Conservation (phyloP, 163 green algal species). For the Coccomyxa subellipsoidea region DNA sequence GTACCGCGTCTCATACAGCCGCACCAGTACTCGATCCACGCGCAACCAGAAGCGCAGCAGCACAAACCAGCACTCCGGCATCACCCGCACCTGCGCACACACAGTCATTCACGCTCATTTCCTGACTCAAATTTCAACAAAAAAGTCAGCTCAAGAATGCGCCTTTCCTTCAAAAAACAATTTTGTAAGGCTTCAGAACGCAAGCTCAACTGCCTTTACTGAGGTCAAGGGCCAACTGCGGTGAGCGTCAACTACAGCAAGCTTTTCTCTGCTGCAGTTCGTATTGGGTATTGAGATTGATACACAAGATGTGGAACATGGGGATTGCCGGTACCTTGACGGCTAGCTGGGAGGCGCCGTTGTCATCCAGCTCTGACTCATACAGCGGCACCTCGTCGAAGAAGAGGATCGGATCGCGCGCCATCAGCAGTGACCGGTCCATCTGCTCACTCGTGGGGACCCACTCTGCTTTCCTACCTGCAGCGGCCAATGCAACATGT, state of each 20-base stretch:
- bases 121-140: too few relatives aligned
- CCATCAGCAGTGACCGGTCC: conserved; percentile 77
- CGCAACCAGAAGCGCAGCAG: conserved; percentile 90
- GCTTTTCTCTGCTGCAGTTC: too few relatives aligned
- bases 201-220: too few relatives aligned
- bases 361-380: conserved; percentile 96
- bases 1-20: conserved; percentile 80
- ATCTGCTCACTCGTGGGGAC: conserved; percentile 51
- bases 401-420: conserved; percentile 90
- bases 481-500: background rate
- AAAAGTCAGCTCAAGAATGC: too few relatives aligned
- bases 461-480: conserved; percentile 34
- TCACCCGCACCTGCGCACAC: conserved; percentile 73
- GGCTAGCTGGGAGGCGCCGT: conserved; percentile 65
- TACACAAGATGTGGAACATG: background rate
- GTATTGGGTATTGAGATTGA: too few relatives aligned
- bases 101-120: too few relatives aligned
- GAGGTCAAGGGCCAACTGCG: too few relatives aligned
- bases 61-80: conserved; percentile 94
- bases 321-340: conserved; percentile 49
- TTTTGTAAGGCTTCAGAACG: too few relatives aligned
- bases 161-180: too few relatives aligned
- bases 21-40: conserved; percentile 84
- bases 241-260: too few relatives aligned
- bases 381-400: conserved; percentile 89